A percentile compares a stretch with the other conserved stretches of the same genome.
phyloP scores from a whole-genome alignment of 352 stramenopile species.

The Halophytophthora batemanensis region DNA sequence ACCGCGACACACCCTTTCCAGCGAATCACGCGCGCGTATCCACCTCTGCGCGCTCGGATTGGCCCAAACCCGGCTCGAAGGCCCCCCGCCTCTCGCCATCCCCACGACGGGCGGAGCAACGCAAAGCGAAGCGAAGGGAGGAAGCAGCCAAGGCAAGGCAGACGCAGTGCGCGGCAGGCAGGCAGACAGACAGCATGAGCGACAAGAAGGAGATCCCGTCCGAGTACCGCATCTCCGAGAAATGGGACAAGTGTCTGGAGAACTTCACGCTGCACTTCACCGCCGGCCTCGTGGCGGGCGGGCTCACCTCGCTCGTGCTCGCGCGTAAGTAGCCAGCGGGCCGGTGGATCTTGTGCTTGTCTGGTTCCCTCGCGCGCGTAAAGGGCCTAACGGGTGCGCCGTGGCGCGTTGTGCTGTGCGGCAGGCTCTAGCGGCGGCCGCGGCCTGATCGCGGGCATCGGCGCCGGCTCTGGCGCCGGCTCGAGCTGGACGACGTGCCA shows the following conservation, averaged over 20 bases:
- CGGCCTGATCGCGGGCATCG: slow-evolving; percentile 65
- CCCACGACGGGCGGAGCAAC: background rate
- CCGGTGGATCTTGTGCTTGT: background rate
- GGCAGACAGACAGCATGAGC: slow-evolving; percentile 34
- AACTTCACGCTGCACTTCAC: slow-evolving; percentile 88
- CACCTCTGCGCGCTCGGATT: too few relatives aligned
- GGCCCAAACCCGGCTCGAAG: too few relatives aligned
- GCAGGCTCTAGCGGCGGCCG: slow-evolving; percentile 65
- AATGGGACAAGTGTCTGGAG: slow-evolving; percentile 89
- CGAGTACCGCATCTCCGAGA: slow-evolving; percentile 89
- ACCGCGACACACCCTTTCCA: too few relatives aligned
- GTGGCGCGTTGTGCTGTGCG: slow-evolving; percentile 1
- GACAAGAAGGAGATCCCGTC: slow-evolving; percentile 72
- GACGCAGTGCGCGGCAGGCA: slow-evolving; percentile 4
- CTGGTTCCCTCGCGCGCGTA: background rate
- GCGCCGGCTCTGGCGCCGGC: slow-evolving; percentile 61
- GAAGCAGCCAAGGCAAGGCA: slow-evolving; percentile 10
- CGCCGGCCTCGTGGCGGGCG: slow-evolving; percentile 73
- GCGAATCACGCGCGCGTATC: too few relatives aligned
- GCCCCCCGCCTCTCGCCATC: too few relatives aligned
- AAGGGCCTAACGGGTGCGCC: background rate
- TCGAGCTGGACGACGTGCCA: slow-evolving; percentile 87
- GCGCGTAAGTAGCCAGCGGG: slow-evolving; percentile 51
- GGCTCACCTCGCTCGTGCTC: slow-evolving; percentile 79
- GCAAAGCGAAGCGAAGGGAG: slow-evolving; percentile 11